Evolutionary conservation across 352 stramenopile genomes (phyloP), one percentile per base, ranked within the genome.

Genomic region (Pythium graminicola): DNA sequence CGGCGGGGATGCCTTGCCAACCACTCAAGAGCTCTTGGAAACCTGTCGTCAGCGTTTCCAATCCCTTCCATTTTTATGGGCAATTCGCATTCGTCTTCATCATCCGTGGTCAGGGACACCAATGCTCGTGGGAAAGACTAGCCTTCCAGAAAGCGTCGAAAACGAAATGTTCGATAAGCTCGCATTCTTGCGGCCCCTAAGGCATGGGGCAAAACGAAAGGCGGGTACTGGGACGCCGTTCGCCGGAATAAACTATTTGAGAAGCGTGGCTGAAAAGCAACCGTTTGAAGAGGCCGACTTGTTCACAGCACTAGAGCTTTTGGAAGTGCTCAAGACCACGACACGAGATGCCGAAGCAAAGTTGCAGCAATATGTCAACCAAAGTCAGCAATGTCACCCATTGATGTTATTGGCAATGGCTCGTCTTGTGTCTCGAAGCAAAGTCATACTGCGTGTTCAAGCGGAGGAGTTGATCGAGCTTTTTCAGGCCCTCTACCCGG

Each of bases 391-490:
- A 6, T 73, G 66, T 1, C 79, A 90, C 28, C 79, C 79, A 13
- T 51, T 86, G 2, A 57, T 86, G n/a, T 51, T 90, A 19, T 22
- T 90, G 16, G 75, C 71, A 2, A 60, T 88, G 13, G 72, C 64
- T 24, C 68, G 76, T 7, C 41, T 81, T 4, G 36, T 66, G 8
- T 46, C 20, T 32, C 69, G 70, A 3, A 35, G 46, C 17, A 31
- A 33, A 10, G 20, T 19, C 5, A 17, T 38, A 16, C 19, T 50
- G 9, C 45, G 28, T 10, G 59, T 67, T 6, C 41, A 70, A 28
- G 45, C 63, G 26, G 11, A 19, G 17, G 71, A 81, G 41, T 58
- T 84, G 4, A 41, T 84, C 16, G 38, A 67, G 33, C 43, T 85
- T 2, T 85, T 93, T 29, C 47, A 67, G 23, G 48, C 59, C 13